These are phyloP conservation scores for Trypanosoma conorhini DNA, from an alignment of 208 protist genomes.

Conservation along the genomic window DNA sequence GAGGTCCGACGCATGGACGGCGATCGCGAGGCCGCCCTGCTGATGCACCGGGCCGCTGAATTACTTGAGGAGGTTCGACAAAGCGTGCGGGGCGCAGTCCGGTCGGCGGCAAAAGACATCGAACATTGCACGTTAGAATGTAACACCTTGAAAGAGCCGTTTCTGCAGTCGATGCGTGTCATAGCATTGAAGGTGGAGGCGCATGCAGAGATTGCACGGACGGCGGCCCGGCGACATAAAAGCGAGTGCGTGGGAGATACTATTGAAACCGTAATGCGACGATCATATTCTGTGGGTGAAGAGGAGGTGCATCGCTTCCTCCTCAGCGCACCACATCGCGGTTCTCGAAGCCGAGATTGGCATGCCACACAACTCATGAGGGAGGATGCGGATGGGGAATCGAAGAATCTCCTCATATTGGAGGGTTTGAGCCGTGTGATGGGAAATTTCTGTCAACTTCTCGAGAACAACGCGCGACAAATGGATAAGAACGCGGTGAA, in stretches of 20 bases:
- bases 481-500: conserved; percentile 15
- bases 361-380: background rate
- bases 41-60: conserved; percentile 20
- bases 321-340: conserved; percentile 12
- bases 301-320: conserved; percentile 14
- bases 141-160: conserved; percentile 28
- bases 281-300: background rate
- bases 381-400: background rate
- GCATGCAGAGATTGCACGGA: conserved; percentile 36
- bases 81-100: conserved; percentile 12
- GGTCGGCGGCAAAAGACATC: conserved; percentile 14
- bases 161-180: conserved; percentile 43
- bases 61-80: conserved; percentile 20
- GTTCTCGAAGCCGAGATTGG: background rate
- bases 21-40: conserved; percentile 1
- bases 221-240: background rate
- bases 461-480: conserved; percentile 44
- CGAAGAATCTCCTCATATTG: conserved; percentile 16
- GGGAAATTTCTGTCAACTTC: conserved; percentile 45
- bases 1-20: conserved; percentile 18
- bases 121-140: conserved; percentile 11
- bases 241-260: background rate
- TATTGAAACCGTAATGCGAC: background rate
- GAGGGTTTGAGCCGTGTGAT: conserved; percentile 41
- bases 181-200: conserved; percentile 55